A percentile compares a stretch with the other conserved stretches of the same genome.
phyloP scores from a whole-genome alignment of 257 asterid species.

The Solanum ossicruentum region DNA sequence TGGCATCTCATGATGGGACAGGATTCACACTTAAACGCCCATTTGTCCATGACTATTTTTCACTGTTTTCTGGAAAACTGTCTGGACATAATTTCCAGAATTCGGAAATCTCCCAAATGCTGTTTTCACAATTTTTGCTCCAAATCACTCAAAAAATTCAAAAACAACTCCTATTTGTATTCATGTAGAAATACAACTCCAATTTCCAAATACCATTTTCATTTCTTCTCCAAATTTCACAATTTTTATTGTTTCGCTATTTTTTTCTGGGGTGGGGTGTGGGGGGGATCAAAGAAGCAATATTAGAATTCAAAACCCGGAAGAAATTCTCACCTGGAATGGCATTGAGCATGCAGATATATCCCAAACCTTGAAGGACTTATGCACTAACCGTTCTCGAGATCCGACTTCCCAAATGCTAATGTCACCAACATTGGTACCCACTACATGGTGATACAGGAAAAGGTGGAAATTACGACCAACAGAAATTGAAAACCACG shows the following conservation, averaged over 20 bases:
- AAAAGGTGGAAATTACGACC: not conserved
- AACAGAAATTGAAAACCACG: not conserved
- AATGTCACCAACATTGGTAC: conserved; percentile 96
- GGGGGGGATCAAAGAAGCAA: not conserved
- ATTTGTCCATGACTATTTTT: not conserved
- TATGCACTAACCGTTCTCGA: conserved; percentile 81
- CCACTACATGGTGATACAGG: conserved; percentile 43
- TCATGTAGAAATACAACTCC: not conserved
- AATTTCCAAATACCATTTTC: not conserved
- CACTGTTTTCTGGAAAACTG: not conserved
- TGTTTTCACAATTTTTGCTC: not conserved
- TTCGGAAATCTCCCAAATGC: not conserved
- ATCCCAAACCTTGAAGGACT: conserved; percentile 83
- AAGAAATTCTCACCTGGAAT: conserved; percentile 55
- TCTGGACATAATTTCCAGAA: not conserved
- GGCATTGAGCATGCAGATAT: conserved; percentile 77
- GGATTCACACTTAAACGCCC: not conserved
- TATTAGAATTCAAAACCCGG: not conserved
- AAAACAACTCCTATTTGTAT: not conserved
- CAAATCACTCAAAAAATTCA: not conserved
- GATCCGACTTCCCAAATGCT: conserved; percentile 99
- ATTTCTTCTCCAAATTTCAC: not conserved
- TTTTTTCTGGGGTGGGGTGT: too few species aligned
- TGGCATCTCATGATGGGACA: not conserved
- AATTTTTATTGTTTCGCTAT: not conserved